phyloP scores from a whole-genome alignment of 352 stramenopile genomes.

The Pelagophyceae sp. region DNA sequence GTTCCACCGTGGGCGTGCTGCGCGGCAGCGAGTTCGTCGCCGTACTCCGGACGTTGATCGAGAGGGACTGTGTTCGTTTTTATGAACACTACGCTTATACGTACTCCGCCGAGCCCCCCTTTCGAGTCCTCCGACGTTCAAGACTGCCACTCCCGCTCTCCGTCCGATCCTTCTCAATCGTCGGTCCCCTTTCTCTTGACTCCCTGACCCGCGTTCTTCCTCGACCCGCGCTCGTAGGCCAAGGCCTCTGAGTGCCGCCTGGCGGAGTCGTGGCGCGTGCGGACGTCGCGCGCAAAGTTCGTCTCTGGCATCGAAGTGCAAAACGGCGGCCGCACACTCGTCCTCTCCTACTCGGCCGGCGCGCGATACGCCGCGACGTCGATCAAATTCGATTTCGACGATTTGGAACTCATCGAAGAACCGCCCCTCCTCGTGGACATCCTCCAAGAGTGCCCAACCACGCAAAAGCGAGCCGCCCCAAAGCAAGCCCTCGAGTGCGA shows the following conservation, averaged over 20 bases:
- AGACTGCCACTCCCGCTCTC: neutral
- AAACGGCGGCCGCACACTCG: neutral
- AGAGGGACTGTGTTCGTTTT: constrained; percentile 4
- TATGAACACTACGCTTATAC: constrained; percentile 17
- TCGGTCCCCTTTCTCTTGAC: too few relatives aligned
- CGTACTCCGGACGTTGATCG: neutral
- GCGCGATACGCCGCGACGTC: neutral
- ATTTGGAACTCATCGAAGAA: neutral
- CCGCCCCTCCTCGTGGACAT: neutral
- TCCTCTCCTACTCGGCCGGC: neutral
- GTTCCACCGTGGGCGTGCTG: neutral
- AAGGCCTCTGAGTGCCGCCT: neutral
- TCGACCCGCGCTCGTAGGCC: neutral
- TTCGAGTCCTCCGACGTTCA: neutral
- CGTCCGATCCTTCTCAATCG: neutral
- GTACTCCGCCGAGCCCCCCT: neutral
- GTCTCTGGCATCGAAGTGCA: neutral
- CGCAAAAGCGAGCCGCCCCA: too few relatives aligned
- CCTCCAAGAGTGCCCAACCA: neutral
- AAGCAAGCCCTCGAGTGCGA: too few relatives aligned
- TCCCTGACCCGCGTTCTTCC: neutral
- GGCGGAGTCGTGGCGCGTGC: neutral
- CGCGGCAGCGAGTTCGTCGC: neutral
- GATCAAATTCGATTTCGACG: neutral
- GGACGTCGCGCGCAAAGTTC: neutral